A percentile compares a stretch with the other conserved stretches of the same genome.
These are phyloP conservation scores for Pseudopithomyces maydicus DNA, from an alignment of 2,329 filamentous ascomycete species.

Conservation along the genomic window DNA sequence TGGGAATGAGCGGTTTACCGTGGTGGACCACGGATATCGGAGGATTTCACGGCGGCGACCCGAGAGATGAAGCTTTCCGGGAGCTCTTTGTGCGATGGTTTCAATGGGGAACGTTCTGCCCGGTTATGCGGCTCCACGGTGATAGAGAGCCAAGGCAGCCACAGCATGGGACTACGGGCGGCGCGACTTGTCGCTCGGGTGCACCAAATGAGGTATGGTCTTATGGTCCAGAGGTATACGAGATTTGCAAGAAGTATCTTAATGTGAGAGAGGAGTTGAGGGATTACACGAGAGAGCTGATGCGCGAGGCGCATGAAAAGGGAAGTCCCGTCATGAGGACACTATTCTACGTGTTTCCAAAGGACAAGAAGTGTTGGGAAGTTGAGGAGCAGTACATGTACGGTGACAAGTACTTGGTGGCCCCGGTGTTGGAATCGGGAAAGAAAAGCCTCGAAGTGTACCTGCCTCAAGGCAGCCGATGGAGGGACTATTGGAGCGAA, in stretches of 20 bases:
- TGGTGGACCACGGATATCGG: conserved; percentile 77
- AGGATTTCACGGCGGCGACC: conserved; percentile 70
- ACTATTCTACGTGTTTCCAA: conserved; percentile 68
- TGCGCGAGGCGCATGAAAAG: conserved; percentile 64
- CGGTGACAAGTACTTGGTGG: conserved; percentile 63
- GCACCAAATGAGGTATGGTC: conserved; percentile 70
- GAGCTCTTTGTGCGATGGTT: conserved; percentile 72
- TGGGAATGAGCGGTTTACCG: conserved; percentile 66
- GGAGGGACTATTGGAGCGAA: conserved; percentile 49
- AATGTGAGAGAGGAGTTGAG: conserved; percentile 62
- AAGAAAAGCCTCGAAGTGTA: conserved; percentile 56
- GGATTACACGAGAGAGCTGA: conserved; percentile 62
- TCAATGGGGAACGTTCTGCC: conserved; percentile 70
- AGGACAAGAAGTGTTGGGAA: conserved; percentile 60
- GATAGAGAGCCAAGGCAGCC: conserved; percentile 65
- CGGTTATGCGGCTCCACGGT: conserved; percentile 70
- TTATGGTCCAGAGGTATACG: conserved; percentile 65
- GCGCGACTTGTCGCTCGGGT: conserved; percentile 50
- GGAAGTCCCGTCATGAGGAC: conserved; percentile 67
- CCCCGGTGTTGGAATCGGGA: conserved; percentile 60
- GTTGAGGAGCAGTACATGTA: conserved; percentile 69
- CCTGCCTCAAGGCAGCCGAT: conserved; percentile 54
- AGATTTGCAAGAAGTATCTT: conserved; percentile 66
- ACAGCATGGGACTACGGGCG: conserved; percentile 45
- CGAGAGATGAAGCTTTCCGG: conserved; percentile 59